Conservation (phyloP, 1,139 yeast genomes). For the Scheffersomyces insectosa region DNA sequence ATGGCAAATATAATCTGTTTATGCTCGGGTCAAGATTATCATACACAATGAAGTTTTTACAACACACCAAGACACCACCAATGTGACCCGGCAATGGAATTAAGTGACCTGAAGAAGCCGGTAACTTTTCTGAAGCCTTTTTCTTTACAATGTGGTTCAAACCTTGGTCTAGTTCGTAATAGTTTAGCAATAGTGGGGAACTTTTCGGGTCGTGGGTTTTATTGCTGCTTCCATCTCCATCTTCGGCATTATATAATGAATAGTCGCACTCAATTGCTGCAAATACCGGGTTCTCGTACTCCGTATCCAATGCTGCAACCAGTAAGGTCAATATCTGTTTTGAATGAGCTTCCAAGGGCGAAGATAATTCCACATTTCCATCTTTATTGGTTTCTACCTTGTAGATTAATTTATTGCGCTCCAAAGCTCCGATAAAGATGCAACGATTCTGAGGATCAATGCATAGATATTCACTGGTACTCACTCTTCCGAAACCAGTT, state of each 20-base stretch:
- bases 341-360: slow-evolving; percentile 72
- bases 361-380: slow-evolving; percentile 51
- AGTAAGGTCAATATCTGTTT: slow-evolving; percentile 55
- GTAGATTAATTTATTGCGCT: slow-evolving; percentile 69
- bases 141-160: slow-evolving; percentile 66
- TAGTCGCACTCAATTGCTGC: slow-evolving; percentile 77
- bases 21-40: slow-evolving; percentile 16
- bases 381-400: slow-evolving; percentile 40
- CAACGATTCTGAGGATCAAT: slow-evolving; percentile 78
- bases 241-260: slow-evolving; percentile 11
- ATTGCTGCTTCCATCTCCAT: slow-evolving; percentile 16
- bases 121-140: slow-evolving; percentile 41
- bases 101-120: slow-evolving; percentile 27
- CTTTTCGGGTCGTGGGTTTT: slow-evolving; percentile 19
- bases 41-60: slow-evolving; percentile 30
- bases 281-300: slow-evolving; percentile 79
- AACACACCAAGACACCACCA: slow-evolving; percentile 40
- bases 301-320: slow-evolving; percentile 67
- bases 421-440: slow-evolving; percentile 68
- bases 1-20: slow-evolving; percentile 25
- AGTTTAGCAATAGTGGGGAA: slow-evolving; percentile 41
- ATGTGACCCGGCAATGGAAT: slow-evolving; percentile 36
- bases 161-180: slow-evolving; percentile 85
- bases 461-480: slow-evolving; percentile 77
- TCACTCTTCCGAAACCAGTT: slow-evolving; percentile 69